Percentiles rank a stretch among this genome's conserved stretches.
Evolutionary conservation across 2,329 filamentous ascomycete genomes (phyloP).

Genomic region (Thelonectria olida): DNA sequence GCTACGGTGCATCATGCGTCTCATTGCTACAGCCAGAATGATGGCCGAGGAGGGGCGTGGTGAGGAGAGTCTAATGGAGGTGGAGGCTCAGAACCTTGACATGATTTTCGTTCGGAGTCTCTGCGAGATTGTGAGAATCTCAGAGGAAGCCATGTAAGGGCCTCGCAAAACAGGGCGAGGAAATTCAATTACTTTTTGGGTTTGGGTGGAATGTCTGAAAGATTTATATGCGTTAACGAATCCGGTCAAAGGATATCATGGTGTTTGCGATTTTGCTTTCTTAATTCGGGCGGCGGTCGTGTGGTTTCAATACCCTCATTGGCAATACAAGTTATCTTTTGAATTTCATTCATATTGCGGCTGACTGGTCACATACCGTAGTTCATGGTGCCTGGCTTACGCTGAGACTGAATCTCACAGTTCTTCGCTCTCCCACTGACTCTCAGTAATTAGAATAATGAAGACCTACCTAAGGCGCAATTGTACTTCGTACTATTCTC

Average conservation of each 20-base stretch:
- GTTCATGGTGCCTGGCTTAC: too few relatives aligned
- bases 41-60: constrained; percentile 43
- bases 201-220: neutral
- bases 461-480: too few relatives aligned
- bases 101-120: constrained; percentile 51
- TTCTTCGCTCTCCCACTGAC: too few relatives aligned
- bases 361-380: too few relatives aligned
- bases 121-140: constrained; percentile 53
- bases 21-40: constrained; percentile 59
- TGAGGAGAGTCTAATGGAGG: constrained; percentile 43
- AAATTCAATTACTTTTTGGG: neutral
- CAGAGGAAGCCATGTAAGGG: constrained; percentile 41
- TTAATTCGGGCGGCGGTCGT: constrained; percentile 19
- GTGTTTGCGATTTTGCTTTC: constrained; percentile 15
- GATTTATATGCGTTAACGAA: constrained; percentile 2
- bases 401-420: too few relatives aligned
- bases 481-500: too few relatives aligned
- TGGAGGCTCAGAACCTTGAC: constrained; percentile 46
- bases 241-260: neutral
- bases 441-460: too few relatives aligned
- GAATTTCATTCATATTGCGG: neutral
- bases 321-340: constrained; percentile 8
- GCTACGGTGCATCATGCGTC: constrained; percentile 58
- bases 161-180: constrained; percentile 1
- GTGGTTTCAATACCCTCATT: constrained; percentile 39